A percentile compares a stretch with the other conserved stretches of the same genome.
These are phyloP conservation scores for Apiotrichum siamense DNA, from an alignment of 1,284 basidiomycete species.

Conservation along the genomic window DNA sequence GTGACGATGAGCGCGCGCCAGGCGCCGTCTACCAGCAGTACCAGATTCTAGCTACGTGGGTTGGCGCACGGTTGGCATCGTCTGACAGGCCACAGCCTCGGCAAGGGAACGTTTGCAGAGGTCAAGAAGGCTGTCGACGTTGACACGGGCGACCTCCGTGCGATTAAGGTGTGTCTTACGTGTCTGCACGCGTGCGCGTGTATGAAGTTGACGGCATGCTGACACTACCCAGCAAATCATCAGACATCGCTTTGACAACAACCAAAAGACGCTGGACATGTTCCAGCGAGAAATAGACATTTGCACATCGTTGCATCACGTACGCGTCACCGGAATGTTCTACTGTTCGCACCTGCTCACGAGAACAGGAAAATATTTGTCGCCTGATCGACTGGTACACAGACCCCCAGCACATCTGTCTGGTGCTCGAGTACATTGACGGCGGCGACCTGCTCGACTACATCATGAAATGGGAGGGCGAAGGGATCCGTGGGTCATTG, in stretches of 20 bases:
- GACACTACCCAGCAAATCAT: slow-evolving; percentile 34
- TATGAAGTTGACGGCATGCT: no score
- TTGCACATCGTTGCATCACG: slow-evolving; percentile 64
- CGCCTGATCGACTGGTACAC: slow-evolving; percentile 71
- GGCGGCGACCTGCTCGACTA: slow-evolving; percentile 85
- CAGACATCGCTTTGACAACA: slow-evolving; percentile 47
- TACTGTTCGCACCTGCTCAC: not conserved
- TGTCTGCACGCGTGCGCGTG: not conserved
- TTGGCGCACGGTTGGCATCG: not conserved
- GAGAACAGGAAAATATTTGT: slow-evolving; percentile 63
- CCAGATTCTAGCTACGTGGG: slow-evolving; percentile 40
- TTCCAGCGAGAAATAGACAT: slow-evolving; percentile 75
- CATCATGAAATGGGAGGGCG: slow-evolving; percentile 55
- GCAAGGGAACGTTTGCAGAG: slow-evolving; percentile 47
- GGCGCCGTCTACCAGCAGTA: slow-evolving; percentile 46
- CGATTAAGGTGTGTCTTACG: slow-evolving; percentile 41
- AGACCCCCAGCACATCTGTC: slow-evolving; percentile 59
- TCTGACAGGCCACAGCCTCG: slow-evolving; percentile 37
- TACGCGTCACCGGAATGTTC: slow-evolving; percentile 12
- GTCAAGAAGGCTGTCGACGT: slow-evolving; percentile 46
- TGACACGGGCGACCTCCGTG: slow-evolving; percentile 40
- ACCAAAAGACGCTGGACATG: slow-evolving; percentile 49
- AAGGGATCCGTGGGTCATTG: slow-evolving; percentile 55
- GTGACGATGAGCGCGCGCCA: slow-evolving; percentile 43
- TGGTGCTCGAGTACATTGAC: slow-evolving; percentile 56